phyloP scores from a whole-genome alignment of 495 filamentous ascomycete species.

The Bacidia gigantensis region DNA sequence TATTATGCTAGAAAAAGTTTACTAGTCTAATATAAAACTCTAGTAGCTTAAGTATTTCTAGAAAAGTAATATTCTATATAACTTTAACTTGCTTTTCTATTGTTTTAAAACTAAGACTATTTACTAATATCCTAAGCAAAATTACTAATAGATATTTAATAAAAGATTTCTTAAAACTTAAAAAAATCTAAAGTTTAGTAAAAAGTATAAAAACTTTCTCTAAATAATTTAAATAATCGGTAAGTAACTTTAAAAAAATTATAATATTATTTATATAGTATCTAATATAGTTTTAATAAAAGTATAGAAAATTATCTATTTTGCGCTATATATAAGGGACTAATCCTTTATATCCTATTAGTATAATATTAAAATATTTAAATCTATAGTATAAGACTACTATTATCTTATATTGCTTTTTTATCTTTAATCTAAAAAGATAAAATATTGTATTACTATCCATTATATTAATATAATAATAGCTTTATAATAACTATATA shows the following conservation, averaged over 20 bases:
- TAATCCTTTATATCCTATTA: constrained; percentile 8
- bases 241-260: neutral
- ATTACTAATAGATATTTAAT: neutral
- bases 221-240: constrained; percentile 1
- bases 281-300: no score
- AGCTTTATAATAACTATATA: constrained; percentile 4
- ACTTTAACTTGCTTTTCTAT: neutral
- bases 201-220: neutral
- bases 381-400: neutral
- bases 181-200: neutral
- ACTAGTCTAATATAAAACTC: neutral
- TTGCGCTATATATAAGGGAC: constrained; percentile 2
- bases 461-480: constrained; percentile 1
- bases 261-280: constrained; percentile 9
- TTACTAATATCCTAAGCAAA: neutral
- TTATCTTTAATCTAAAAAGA: neutral
- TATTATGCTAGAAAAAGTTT: neutral
- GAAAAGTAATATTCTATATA: neutral
- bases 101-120: neutral
- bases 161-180: neutral
- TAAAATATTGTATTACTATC: constrained; percentile 6
- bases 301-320: constrained; percentile 1
- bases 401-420: neutral
- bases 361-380: neutral
- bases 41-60: neutral